Evolutionary conservation across 768 basidiomycete species (phyloP).

Genomic region (Phaffia australis): DNA sequence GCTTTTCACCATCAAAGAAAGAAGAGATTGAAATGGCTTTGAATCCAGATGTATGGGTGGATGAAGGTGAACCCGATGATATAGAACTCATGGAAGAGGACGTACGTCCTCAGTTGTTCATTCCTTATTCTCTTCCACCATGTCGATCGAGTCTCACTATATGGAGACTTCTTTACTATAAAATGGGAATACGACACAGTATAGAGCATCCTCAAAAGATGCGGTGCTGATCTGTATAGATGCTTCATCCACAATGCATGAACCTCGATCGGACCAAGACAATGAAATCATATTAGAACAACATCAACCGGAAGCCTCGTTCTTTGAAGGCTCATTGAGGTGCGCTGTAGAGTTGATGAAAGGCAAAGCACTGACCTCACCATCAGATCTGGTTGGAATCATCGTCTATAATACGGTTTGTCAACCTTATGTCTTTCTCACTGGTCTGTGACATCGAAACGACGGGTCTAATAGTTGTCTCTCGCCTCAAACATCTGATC

Average conservation of each 20-base stretch:
- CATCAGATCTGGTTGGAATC: conserved; percentile 81
- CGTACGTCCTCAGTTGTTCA: too few species aligned
- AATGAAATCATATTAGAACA: conserved; percentile 10
- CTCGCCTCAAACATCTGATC: neutral
- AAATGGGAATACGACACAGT: conserved; percentile 38
- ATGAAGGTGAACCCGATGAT: too few species aligned
- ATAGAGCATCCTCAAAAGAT: conserved; percentile 63
- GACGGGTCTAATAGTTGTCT: neutral
- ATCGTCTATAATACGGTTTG: conserved; percentile 85
- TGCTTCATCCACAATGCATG: conserved; percentile 79
- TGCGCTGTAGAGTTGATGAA: conserved; percentile 79
- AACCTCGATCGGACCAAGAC: neutral
- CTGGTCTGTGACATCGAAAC: neutral
- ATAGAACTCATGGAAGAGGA: too few species aligned
- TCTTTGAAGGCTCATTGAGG: conserved; percentile 66
- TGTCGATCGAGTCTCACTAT: too few species aligned
- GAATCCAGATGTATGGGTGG: too few species aligned
- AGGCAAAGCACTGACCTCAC: conserved; percentile 76
- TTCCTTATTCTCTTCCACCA: neutral
- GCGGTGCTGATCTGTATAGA: conserved; percentile 94
- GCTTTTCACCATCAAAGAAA: too few species aligned
- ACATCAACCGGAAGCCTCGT: conserved; percentile 45
- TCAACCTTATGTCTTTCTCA: conserved; percentile 1
- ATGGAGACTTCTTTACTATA: neutral
- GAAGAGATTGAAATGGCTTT: too few species aligned